phyloP scores from a whole-genome alignment of 2,329 filamentous ascomycete genomes.

The Orbilia oligospora region DNA sequence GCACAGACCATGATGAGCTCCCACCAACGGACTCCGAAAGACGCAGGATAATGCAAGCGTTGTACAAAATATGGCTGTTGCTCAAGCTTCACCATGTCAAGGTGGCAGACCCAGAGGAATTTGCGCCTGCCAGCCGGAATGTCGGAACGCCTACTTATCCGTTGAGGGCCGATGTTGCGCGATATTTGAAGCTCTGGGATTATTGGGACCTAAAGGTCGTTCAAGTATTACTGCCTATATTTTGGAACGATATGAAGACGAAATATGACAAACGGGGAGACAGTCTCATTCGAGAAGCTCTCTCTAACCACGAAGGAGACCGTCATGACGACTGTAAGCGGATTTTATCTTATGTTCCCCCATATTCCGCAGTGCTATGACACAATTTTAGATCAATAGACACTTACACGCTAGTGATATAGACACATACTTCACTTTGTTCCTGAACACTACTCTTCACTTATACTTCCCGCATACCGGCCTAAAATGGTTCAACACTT shows the following conservation, averaged over 20 bases:
- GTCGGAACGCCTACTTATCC: constrained; percentile 1
- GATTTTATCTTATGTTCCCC: too few relatives aligned
- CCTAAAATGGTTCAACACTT: neutral
- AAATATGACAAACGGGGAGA: constrained; percentile 8
- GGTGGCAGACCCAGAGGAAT: neutral
- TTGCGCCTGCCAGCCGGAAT: neutral
- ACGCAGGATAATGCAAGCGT: constrained; percentile 7
- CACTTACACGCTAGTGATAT: neutral
- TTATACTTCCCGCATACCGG: constrained; percentile 14
- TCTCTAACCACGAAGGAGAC: neutral
- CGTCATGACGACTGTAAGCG: constrained; percentile 12
- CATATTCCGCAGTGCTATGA: too few relatives aligned
- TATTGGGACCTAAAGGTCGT: constrained; percentile 36
- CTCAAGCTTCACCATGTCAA: constrained; percentile 17
- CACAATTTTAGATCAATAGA: neutral
- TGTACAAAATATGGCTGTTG: constrained; percentile 35
- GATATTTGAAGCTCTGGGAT: constrained; percentile 29
- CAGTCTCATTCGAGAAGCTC: neutral
- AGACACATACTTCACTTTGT: constrained; percentile 7
- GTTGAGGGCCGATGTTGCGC: constrained; percentile 15
- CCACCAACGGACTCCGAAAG: constrained; percentile 22
- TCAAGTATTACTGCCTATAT: constrained; percentile 28
- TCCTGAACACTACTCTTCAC: constrained; percentile 24
- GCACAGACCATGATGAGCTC: neutral
- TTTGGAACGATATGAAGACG: constrained; percentile 32